Percentiles rank a stretch among this genome's conserved stretches.
Conservation (phyloP, 192 early-diverging fungal species). For the Pilobolus umbonatus region DNA sequence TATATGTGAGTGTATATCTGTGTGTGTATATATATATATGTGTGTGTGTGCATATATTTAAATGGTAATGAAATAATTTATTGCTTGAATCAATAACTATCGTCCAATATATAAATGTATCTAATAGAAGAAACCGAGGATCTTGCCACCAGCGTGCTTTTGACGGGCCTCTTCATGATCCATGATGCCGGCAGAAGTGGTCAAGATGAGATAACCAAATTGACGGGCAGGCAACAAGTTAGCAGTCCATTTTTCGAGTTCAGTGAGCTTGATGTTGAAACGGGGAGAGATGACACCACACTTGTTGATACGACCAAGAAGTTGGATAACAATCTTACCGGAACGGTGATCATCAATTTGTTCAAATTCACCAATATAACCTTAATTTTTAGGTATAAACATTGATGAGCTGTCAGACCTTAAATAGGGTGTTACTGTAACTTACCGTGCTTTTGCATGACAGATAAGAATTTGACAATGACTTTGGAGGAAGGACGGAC, state of each 20-base stretch:
- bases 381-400: conserved; percentile 32
- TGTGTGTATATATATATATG: no score
- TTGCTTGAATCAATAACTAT: no score
- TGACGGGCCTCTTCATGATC: conserved; percentile 98
- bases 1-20: no score
- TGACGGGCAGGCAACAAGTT: conserved; percentile 98
- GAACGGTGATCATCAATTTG: conserved; percentile 97
- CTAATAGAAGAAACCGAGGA: conserved; percentile 95
- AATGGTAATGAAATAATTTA: no score
- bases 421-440: background rate
- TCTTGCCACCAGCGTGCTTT: conserved; percentile 96
- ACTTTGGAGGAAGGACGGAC: conserved; percentile 98
- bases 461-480: conserved; percentile 97
- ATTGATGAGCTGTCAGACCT: background rate
- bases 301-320: conserved; percentile 98
- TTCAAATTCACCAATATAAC: conserved; percentile 99
- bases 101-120: no score
- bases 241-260: conserved; percentile 96
- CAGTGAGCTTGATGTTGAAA: conserved; percentile 92
- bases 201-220: conserved; percentile 92
- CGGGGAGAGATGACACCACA: conserved; percentile 99
- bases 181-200: conserved; percentile 97
- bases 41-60: no score
- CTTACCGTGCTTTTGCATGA: conserved; percentile 98
- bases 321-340: conserved; percentile 98